A percentile compares a stretch with the other conserved stretches of the same genome.
phyloP scores from a whole-genome alignment of 805 yeast genomes.

The Komagataella pastoris region DNA sequence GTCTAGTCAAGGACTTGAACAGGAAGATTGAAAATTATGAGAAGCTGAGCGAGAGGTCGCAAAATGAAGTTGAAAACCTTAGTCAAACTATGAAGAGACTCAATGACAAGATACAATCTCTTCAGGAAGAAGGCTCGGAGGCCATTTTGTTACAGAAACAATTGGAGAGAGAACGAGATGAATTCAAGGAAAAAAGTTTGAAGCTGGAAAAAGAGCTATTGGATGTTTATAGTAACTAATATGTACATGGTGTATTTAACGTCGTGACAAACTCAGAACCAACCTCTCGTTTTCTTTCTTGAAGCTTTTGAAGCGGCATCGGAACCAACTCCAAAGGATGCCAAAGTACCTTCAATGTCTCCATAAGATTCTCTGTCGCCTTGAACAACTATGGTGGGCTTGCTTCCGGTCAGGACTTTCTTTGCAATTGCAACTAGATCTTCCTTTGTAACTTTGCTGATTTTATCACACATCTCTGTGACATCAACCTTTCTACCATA shows the following conservation, averaged over 20 bases:
- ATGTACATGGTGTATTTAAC: neutral
- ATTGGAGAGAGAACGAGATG: slow-evolving; percentile 42
- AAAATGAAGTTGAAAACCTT: slow-evolving; percentile 44
- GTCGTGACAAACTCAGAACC: neutral
- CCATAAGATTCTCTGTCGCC: slow-evolving; percentile 82
- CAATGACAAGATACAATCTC: slow-evolving; percentile 25
- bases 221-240: slow-evolving; percentile 34
- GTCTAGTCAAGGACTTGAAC: slow-evolving; percentile 39
- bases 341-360: slow-evolving; percentile 55
- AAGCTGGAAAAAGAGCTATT: slow-evolving; percentile 42
- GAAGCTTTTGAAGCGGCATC: neutral
- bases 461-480: slow-evolving; percentile 67
- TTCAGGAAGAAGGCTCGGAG: slow-evolving; percentile 31
- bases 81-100: slow-evolving; percentile 35
- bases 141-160: slow-evolving; percentile 28
- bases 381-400: slow-evolving; percentile 81
- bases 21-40: slow-evolving; percentile 37
- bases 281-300: neutral
- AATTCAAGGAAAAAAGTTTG: slow-evolving; percentile 36
- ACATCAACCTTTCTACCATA: slow-evolving; percentile 67
- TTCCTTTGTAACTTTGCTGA: slow-evolving; percentile 48
- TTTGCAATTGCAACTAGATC: slow-evolving; percentile 69
- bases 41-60: slow-evolving; percentile 34
- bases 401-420: slow-evolving; percentile 58
- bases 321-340: slow-evolving; percentile 60